Base-by-base conservation (phyloP, 2,329 filamentous ascomycete species). In the Neurospora sp. region DNA sequence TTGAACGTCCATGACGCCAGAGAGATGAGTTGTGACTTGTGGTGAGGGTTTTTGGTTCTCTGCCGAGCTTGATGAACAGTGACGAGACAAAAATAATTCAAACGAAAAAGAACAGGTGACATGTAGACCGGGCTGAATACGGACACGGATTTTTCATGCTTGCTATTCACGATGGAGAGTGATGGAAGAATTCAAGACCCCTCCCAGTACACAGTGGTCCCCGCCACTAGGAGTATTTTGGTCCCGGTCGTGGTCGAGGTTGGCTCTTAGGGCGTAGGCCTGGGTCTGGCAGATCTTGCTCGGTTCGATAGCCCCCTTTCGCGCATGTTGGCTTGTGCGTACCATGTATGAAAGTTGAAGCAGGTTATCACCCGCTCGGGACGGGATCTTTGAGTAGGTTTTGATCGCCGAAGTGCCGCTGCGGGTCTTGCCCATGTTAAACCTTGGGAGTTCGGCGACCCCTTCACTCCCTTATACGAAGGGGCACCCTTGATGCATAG, bases 391-490 rank as follows among this genome's bases (percentile, higher is more conserved):
- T 17, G 6, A 11, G 11, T 33, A 33, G 52, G 28, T 62, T 28
- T 33, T 62, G 52, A 23, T 62, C 23, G 23, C 52, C 52, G 52
- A 62, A 62, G 23, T 62, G 52, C 52, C 52, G 52, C 52, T 62
- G 52, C 52, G 52, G 52, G 23, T 62, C 52, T 17, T 62, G 52
- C 52, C 52, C 23, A 17, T 33, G 23, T 33, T 10, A n/a, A 62
- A 15, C 52, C 52, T 15, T 17, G 8, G 19, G 41, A 37, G 33
- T 52, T 72, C 69, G 71, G 68, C 69, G 69, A 72, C 38, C 66
- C n/a, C 8, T 67, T 12, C 6, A 62, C 52, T 62, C 15, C 15
- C 6, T 17, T 33, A 62, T 33, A 33, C 12, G 23, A 62, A 62
- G 52, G 15, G 23, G 19, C 19, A 8, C 43, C 43, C 19, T 23